phyloP scores from a whole-genome alignment of 768 basidiomycete genomes.

The Termitomyces sp. region DNA sequence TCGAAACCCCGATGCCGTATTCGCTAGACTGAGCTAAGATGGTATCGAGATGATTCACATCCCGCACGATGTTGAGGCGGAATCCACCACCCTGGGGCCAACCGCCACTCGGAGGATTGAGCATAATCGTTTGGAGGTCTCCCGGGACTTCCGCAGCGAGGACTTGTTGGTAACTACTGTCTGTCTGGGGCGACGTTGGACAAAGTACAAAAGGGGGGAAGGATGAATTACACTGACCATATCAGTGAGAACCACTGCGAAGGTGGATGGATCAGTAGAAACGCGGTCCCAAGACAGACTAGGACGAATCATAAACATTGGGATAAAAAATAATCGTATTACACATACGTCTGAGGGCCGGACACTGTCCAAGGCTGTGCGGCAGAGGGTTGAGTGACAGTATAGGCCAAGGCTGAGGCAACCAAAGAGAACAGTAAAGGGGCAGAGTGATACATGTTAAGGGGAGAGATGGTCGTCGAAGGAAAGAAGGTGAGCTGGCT shows the following conservation, averaged over 20 bases:
- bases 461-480: conserved; percentile 1
- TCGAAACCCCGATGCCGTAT: conserved; percentile 41
- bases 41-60: conserved; percentile 35
- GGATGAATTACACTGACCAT: conserved; percentile 31
- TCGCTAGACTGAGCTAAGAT: conserved; percentile 69
- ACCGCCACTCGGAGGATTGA: conserved; percentile 55
- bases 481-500: conserved; percentile 11
- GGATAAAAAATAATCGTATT: not conserved
- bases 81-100: conserved; percentile 61
- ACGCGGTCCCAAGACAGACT: conserved; percentile 62
- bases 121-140: conserved; percentile 27
- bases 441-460: conserved; percentile 37
- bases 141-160: conserved; percentile 55
- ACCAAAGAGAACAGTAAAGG: conserved; percentile 43
- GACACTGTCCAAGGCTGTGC: conserved; percentile 51
- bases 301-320: conserved; percentile 10
- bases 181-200: conserved; percentile 22
- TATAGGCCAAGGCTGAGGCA: conserved; percentile 59
- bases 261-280: conserved; percentile 59
- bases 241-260: conserved; percentile 66
- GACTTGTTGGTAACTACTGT: conserved; percentile 36
- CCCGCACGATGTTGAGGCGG: conserved; percentile 68
- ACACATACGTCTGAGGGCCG: conserved; percentile 42
- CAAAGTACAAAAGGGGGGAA: not conserved
- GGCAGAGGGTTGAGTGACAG: conserved; percentile 47